Base-by-base conservation (phyloP, 805 yeast genomes). In the Saccharomycopsis sp. region DNA sequence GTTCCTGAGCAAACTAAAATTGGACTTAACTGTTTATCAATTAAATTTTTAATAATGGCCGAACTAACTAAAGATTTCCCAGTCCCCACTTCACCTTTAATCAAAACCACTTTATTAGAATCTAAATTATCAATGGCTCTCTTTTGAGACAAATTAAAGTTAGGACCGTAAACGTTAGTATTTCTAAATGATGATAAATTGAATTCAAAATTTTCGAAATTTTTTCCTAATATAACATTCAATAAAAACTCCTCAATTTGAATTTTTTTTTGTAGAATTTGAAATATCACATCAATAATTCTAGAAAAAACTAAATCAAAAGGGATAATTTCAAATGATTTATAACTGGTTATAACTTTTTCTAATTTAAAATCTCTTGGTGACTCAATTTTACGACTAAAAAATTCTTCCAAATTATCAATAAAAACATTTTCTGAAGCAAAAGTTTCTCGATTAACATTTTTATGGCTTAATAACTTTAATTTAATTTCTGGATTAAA, bases 121-220 rank as follows among this genome's bases (percentile, higher is more conserved):
- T 46, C 45, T 19, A 44, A 20, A 26, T 44, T 41, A 21, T 46
- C 49, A 21, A 46, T 38, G 19, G 45, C 49, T 37, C 45, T 40
- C 14, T 36, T 46, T 36, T 46, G 49, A 17, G 40, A 37, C 6
- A 46, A 33, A 20, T 46, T 46, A 30, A 40, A 44, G 23, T 44
- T 40, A 13, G 21, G 17, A 14, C 28, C 28, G 32, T 44, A 44
- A 12, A 34, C 9, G 21, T 32, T 40, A 19, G 37, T 31, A 4
- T 31, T 15, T 23, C 37, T 44, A 28, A 41, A 37, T 15, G 40
- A 30, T 4, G 44, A 35, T n/a, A 44, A 21, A 33, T 36, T 46
- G 34, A 46, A 46, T 32, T 46, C 49, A 33, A 46, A 46, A 34
- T 46, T 46, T n/a, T 46, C 49, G 37, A 46, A 46, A 13, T 46